Evolutionary conservation across 371 early-diverging fungal genomes (phyloP).

Genomic region (Massospora cicadina): DNA sequence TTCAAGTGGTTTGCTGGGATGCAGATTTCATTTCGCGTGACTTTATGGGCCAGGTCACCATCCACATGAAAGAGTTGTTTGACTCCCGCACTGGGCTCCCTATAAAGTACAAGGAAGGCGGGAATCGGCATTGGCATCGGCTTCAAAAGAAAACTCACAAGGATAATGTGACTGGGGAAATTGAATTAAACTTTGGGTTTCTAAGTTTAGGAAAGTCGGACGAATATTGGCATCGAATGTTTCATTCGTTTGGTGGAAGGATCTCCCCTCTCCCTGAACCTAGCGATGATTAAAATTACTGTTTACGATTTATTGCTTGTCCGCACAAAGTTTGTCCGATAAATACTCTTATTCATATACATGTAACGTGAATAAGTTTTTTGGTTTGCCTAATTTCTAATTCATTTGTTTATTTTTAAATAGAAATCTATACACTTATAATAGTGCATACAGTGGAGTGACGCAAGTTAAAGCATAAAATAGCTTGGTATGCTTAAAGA

Average conservation of each 20-base stretch:
- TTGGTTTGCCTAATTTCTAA: no score
- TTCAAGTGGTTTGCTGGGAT: slow-evolving; percentile 37
- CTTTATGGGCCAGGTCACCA: slow-evolving; percentile 38
- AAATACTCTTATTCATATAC: no score
- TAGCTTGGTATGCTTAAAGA: no score
- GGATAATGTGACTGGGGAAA: slow-evolving; percentile 22
- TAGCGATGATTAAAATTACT: neutral
- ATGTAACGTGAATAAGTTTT: no score
- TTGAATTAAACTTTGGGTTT: slow-evolving; percentile 18
- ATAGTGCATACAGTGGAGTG: no score
- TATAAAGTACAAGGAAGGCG: neutral
- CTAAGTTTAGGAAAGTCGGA: neutral
- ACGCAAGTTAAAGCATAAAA: no score
- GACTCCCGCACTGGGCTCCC: slow-evolving; percentile 20
- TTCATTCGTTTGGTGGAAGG: slow-evolving; percentile 1
- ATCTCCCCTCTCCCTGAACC: slow-evolving; percentile 7
- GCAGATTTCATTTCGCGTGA: slow-evolving; percentile 35
- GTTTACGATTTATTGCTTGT: no score
- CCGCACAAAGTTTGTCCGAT: no score
- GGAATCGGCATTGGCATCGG: slow-evolving; percentile 9
- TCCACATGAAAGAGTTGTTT: slow-evolving; percentile 34
- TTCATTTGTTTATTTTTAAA: no score
- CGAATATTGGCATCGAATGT: neutral
- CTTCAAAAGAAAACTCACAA: slow-evolving; percentile 13
- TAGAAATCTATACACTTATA: no score